Evolutionary conservation across 306 rosid species (phyloP), one percentile per base, ranked within the genome.

Genomic region (Begonia peltatifolia): DNA sequence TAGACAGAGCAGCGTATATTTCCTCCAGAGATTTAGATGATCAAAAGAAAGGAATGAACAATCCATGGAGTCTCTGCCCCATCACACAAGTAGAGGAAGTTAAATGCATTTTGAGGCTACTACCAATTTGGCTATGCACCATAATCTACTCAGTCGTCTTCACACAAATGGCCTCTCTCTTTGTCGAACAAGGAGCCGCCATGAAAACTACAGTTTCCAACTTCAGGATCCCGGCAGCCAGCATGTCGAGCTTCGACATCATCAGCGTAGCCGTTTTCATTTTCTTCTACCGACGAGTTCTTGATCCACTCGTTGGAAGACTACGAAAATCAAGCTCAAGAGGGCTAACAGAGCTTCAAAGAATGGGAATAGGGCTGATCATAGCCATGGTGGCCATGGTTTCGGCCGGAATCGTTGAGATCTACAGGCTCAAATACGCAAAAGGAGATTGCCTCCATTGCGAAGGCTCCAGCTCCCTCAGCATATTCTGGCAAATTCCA

Each of bases 41-140:
- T 65, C 74, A 75, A 50, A 71, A 73, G 36, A 63, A 59, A 6
- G 63, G 74, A 8, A n/a, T 41, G 53, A 23, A 30, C 62, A 79
- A 72, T 65, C 93, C 79, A 1, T 92, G 99, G 99, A 69, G 56
- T 25, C 89, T 92, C 46, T 86, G 99, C 60, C 81, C 96, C 9
- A 55, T 92, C 44, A 76, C 89, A 47, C 99, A 92, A 77, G 93
- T 92, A 42, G 99, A 92, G 67, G 99, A 92, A 66, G 94, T 92
- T 35, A 92, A 92, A 74, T 92, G 99, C 79, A 77, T 92, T 66
- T 69, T 92, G 14, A 79, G 99, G 63, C 75, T 92, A 38, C 94
- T 92, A 61, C 99, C 99, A 20, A 92, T 92, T 41, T 92, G 99
- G 99, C 89, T 92, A 60, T 92, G 99, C 83, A 92, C 99, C 68